Percentiles rank a stretch among this genome's conserved stretches.
These are phyloP conservation scores for Apiospora saccharicola DNA, from an alignment of 2,329 filamentous ascomycete species.

Conservation along the genomic window DNA sequence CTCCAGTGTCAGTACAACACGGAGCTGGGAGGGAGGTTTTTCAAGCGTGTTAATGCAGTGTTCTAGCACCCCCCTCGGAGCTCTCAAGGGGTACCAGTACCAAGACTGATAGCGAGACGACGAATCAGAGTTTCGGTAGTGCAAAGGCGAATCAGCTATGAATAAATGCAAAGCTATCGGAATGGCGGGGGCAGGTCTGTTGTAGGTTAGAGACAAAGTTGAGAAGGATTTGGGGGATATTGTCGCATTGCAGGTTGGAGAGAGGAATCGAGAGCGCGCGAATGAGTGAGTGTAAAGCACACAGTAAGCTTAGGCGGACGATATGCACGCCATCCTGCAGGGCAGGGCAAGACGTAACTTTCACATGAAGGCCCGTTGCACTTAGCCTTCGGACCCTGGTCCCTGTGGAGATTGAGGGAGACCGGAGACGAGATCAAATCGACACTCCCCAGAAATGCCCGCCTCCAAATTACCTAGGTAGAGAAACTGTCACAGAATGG, in stretches of 20 bases:
- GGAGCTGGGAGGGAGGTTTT: not conserved
- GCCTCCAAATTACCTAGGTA: not conserved
- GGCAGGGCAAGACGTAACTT: constrained; percentile 5
- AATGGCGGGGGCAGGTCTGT: not conserved
- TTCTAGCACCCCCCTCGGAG: not conserved
- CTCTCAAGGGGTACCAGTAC: constrained; percentile 10
- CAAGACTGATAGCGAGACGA: not conserved
- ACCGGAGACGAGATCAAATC: not conserved
- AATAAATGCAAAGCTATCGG: constrained; percentile 19
- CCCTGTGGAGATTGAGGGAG: not conserved
- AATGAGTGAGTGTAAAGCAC: not conserved
- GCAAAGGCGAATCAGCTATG: constrained; percentile 15
- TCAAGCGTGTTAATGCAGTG: not conserved
- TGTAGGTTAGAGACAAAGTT: constrained; percentile 14
- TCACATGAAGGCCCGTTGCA: not conserved
- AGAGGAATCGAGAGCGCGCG: not conserved
- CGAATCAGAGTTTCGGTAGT: constrained; percentile 15
- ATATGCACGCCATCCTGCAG: constrained; percentile 18
- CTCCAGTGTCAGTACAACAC: constrained; percentile 14
- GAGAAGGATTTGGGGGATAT: constrained; percentile 8
- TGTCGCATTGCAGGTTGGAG: not conserved
- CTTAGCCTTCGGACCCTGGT: constrained; percentile 1
- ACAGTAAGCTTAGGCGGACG: constrained; percentile 9
- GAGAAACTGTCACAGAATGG: not conserved
- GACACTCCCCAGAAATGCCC: not conserved